Evolutionary conservation across 352 stramenopile species (phyloP), one percentile per base, ranked within the genome.

Genomic region (Discostella stelligera): DNA sequence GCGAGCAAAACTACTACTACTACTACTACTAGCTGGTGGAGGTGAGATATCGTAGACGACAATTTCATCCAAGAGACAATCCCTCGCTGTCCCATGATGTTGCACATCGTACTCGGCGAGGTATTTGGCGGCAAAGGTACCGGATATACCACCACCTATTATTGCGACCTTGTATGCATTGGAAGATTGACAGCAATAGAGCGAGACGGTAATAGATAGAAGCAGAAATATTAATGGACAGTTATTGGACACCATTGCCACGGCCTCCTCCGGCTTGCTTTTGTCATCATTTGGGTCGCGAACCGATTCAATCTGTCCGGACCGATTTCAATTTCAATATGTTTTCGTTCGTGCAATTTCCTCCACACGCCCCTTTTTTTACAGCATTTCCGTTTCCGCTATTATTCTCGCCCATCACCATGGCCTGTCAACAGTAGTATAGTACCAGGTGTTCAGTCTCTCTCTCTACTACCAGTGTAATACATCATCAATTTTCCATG

Each of bases 71-170:
- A 80, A 21, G 25, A 71, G 62, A 62, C 73, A 80, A 27, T 65
- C 49, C 10, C 44, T 74, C 18, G 14, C 6, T 7, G 44, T 66
- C 54, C 7, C n/a, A 23, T 48, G 7, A 58, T 56, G 16, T 20
- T 54, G 8, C 1, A 58, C 41, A 21, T 84, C 27, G 77, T 89
- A 71, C 80, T 90, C 83, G 0, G 74, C 46, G 18, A 91, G 65
- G 50, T 91, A 91, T 58, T 83, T 85, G 3, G 82, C 58, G 2
- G 74, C 59, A 66, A 91, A 91, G 9, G 62, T 85, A 14, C 85
- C 85, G 13, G 72, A 78, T 20, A 91, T 83, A 20, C 85, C 85
- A 48, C 77, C 83, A 53, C 85, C 85, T 32, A 91, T 90, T 14
- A 91, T 77, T 39, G 82, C 85, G 56, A 91, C 78, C 54, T 61